A percentile compares a stretch with the other conserved stretches of the same genome.
phyloP scores from a whole-genome alignment of 208 protist genomes.

The Blastocrithidia nonstop region DNA sequence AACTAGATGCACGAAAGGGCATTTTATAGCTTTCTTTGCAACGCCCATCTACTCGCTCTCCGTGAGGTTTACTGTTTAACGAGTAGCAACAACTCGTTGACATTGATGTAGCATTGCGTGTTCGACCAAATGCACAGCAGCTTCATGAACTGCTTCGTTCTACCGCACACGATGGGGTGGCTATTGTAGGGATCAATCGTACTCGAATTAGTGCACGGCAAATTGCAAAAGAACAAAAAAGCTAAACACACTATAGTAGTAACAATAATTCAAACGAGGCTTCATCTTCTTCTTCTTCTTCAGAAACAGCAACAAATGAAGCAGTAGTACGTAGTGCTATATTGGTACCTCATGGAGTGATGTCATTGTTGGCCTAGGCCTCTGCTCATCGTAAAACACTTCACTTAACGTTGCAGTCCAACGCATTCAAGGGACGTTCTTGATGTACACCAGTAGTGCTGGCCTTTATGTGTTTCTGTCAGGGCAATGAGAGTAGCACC shows the following conservation, averaged over 20 bases:
- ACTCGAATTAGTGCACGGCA: conserved; percentile 6
- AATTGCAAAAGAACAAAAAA: conserved; percentile 3
- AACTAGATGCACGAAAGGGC: conserved; percentile 10
- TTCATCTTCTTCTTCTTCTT: too few species aligned
- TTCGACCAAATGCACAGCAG: conserved; percentile 16
- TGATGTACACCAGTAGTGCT: not conserved
- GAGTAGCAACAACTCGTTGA: conserved; percentile 33
- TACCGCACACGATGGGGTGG: conserved; percentile 13
- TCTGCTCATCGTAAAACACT: conserved; percentile 14
- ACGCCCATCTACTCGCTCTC: conserved; percentile 14
- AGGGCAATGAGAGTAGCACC: conserved; percentile 27
- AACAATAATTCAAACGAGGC: too few species aligned
- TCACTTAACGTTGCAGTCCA: conserved; percentile 5
- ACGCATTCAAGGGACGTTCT: conserved; percentile 9
- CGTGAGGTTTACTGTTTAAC: conserved; percentile 64
- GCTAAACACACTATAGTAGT: too few species aligned
- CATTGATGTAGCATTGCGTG: conserved; percentile 41
- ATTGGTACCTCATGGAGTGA: too few species aligned
- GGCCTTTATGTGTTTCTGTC: not conserved
- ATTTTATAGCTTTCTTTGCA: conserved; percentile 16
- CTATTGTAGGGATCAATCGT: conserved; percentile 25
- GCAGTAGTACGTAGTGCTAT: too few species aligned
- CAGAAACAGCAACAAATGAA: too few species aligned
- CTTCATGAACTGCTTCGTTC: conserved; percentile 31
- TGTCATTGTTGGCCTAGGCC: too few species aligned